Evolutionary conservation across 83 land plant species (phyloP).

Genomic region (Isoetes engelmannii): DNA sequence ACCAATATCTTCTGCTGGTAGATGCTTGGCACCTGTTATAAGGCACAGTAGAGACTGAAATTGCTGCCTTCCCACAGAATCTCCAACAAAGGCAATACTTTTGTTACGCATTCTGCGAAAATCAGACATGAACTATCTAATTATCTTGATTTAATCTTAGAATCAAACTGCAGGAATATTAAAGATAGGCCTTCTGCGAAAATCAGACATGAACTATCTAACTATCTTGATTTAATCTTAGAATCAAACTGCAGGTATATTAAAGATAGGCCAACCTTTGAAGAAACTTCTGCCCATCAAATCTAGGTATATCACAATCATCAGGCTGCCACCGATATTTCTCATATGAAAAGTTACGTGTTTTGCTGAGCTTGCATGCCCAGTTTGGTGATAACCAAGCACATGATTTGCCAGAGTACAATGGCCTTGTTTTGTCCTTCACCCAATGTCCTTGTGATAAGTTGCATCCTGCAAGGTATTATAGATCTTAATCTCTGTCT

Average conservation of each 20-base stretch:
- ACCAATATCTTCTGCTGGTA: constrained; percentile 49
- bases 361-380: constrained; percentile 62
- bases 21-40: constrained; percentile 51
- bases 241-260: constrained; percentile 63
- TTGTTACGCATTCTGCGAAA: constrained; percentile 64
- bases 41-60: constrained; percentile 91
- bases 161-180: constrained; percentile 74
- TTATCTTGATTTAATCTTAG: too few relatives aligned
- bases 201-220: neutral
- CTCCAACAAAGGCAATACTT: constrained; percentile 81
- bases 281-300: constrained; percentile 47
- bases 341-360: constrained; percentile 67
- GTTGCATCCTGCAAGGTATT: constrained; percentile 41
- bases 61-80: constrained; percentile 88
- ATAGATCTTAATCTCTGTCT: too few relatives aligned
- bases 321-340: constrained; percentile 69
- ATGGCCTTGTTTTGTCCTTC: constrained; percentile 40
- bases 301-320: constrained; percentile 64
- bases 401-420: constrained; percentile 71
- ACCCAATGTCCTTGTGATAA: constrained; percentile 80
- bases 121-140: too few relatives aligned
- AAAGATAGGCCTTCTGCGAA: constrained; percentile 62
- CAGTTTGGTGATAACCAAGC: constrained; percentile 78
- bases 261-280: constrained; percentile 30
- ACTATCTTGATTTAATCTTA: too few relatives aligned